Evolutionary conservation across 2,329 filamentous ascomycete species (phyloP).

Genomic region (Lachnellula hyalina): DNA sequence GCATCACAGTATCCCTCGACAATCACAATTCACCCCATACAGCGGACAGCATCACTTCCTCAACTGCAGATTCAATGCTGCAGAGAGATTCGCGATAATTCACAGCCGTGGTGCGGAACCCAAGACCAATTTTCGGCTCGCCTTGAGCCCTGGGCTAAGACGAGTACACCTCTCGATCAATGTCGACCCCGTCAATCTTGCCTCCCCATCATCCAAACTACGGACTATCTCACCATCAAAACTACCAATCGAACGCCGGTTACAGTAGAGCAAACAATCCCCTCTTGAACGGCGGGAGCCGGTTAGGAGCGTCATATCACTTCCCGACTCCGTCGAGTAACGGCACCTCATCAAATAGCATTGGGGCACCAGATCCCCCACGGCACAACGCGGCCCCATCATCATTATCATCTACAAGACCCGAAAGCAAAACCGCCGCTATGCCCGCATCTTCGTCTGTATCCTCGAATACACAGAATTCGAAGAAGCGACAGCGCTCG

Average conservation of each 20-base stretch:
- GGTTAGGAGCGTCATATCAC: slow-evolving; percentile 28
- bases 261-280: slow-evolving; percentile 43
- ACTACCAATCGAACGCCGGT: slow-evolving; percentile 48
- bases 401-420: slow-evolving; percentile 13
- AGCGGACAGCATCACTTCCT: neutral
- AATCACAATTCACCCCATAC: slow-evolving; percentile 16
- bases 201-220: slow-evolving; percentile 63
- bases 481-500: slow-evolving; percentile 35
- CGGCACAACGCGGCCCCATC: slow-evolving; percentile 18
- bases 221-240: slow-evolving; percentile 52
- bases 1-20: slow-evolving; percentile 7
- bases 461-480: slow-evolving; percentile 28
- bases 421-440: slow-evolving; percentile 30
- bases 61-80: slow-evolving; percentile 20
- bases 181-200: slow-evolving; percentile 78
- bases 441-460: slow-evolving; percentile 32
- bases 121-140: slow-evolving; percentile 10
- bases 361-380: slow-evolving; percentile 22
- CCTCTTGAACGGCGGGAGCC: slow-evolving; percentile 30
- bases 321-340: slow-evolving; percentile 30
- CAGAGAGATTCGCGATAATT: neutral
- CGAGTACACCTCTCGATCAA: slow-evolving; percentile 32
- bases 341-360: slow-evolving; percentile 22
- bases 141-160: slow-evolving; percentile 21
- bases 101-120: too few relatives aligned